A percentile compares a stretch with the other conserved stretches of the same genome.
Evolutionary conservation across 129 eudicot genomes (phyloP).

Genomic region (Kitagawia praeruptora): DNA sequence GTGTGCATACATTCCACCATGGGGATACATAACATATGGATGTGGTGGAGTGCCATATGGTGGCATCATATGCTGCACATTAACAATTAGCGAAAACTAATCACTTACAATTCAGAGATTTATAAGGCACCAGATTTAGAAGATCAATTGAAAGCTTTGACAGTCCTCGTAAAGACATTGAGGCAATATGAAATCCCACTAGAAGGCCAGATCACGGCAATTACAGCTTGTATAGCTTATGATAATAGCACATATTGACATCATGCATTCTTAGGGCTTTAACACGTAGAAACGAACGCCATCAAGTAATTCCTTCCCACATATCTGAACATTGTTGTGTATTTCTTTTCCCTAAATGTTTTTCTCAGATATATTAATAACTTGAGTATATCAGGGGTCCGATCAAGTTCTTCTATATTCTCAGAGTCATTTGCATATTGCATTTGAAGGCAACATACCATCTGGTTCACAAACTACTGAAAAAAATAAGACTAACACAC

Average conservation of each 20-base stretch:
- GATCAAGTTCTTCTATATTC: background rate
- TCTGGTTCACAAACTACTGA: background rate
- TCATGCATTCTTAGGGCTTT: background rate
- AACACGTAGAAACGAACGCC: background rate
- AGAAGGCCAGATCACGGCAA: background rate
- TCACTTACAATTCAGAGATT: background rate
- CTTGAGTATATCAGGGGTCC: background rate
- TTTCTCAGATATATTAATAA: background rate
- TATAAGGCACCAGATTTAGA: background rate
- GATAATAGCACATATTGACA: background rate
- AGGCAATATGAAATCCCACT: slow-evolving; percentile 1
- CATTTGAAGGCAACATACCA: background rate
- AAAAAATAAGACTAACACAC: background rate
- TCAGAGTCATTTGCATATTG: background rate
- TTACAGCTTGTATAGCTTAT: background rate
- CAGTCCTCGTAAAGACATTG: background rate
- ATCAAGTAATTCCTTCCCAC: background rate
- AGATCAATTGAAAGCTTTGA: background rate
- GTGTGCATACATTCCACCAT: slow-evolving; percentile 85
- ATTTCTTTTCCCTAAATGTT: background rate
- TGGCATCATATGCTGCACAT: slow-evolving; percentile 83
- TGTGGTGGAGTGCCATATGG: slow-evolving; percentile 99
- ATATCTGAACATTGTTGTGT: background rate
- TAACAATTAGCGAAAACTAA: background rate
- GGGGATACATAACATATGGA: slow-evolving; percentile 99